phyloP scores from a whole-genome alignment of 768 basidiomycete species.

The Lactarius quietus region DNA sequence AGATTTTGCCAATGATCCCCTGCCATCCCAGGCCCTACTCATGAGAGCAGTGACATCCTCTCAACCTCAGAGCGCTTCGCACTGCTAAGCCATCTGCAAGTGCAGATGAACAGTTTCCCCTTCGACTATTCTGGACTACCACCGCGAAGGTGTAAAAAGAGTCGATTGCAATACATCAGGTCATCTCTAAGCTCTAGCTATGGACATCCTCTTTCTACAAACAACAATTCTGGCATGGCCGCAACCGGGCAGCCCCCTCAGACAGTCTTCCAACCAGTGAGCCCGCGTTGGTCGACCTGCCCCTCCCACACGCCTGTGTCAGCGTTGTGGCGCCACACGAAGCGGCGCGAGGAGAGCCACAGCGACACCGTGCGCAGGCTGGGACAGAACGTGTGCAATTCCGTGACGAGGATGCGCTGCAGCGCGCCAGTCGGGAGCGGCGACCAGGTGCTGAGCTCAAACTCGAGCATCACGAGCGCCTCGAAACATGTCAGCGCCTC shows the following conservation, averaged over 20 bases:
- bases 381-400: constrained; percentile 39
- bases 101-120: not conserved
- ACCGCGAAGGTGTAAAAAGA: not conserved
- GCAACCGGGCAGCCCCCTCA: not conserved
- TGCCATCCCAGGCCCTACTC: no score
- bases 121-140: not conserved
- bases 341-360: constrained; percentile 31
- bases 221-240: not conserved
- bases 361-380: constrained; percentile 36
- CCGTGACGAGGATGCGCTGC: constrained; percentile 39
- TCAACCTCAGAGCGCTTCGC: not conserved
- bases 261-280: constrained; percentile 9
- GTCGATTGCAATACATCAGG: not conserved
- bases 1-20: no score
- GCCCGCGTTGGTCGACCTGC: constrained; percentile 8
- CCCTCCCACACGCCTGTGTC: constrained; percentile 22
- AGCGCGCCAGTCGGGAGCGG: constrained; percentile 32
- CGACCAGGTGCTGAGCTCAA: constrained; percentile 38
- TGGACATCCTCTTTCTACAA: not conserved
- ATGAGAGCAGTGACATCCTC: not conserved
- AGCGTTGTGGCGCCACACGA: constrained; percentile 28
- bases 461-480: constrained; percentile 36
- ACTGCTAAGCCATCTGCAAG: not conserved
- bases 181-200: not conserved
- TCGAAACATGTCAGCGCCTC: constrained; percentile 35